phyloP scores from a whole-genome alignment of 495 filamentous ascomycete genomes.

The Jackrogersella minutella region DNA sequence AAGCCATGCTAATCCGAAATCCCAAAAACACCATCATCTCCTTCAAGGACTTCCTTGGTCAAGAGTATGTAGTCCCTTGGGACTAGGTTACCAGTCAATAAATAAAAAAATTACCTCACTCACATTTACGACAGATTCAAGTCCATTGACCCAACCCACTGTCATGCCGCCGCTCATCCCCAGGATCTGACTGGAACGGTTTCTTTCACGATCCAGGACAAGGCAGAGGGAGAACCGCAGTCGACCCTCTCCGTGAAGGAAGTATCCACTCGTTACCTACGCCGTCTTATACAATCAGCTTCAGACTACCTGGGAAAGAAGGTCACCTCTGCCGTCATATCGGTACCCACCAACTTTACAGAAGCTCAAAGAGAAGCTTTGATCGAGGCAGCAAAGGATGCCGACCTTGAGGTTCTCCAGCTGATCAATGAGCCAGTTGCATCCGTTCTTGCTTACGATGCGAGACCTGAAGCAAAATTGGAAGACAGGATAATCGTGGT shows the following conservation, averaged over 20 bases:
- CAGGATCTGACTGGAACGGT: slow-evolving; percentile 74
- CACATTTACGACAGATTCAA: slow-evolving; percentile 68
- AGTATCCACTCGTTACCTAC: slow-evolving; percentile 85
- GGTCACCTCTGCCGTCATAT: slow-evolving; percentile 91
- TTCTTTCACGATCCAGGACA: slow-evolving; percentile 84
- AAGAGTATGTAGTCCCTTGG: slow-evolving; percentile 67
- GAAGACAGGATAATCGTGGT: slow-evolving; percentile 91
- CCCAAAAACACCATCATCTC: slow-evolving; percentile 90
- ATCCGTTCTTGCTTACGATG: slow-evolving; percentile 90
- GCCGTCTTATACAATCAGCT: slow-evolving; percentile 81
- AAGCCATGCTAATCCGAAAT: slow-evolving; percentile 90
- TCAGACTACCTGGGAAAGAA: slow-evolving; percentile 90
- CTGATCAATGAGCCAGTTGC: slow-evolving; percentile 93
- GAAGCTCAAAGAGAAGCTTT: slow-evolving; percentile 86
- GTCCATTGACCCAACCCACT: slow-evolving; percentile 93
- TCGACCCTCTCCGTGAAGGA: slow-evolving; percentile 82
- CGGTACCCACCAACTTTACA: slow-evolving; percentile 90
- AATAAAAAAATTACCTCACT: slow-evolving; percentile 17
- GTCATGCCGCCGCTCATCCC: slow-evolving; percentile 92
- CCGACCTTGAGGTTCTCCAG: slow-evolving; percentile 89
- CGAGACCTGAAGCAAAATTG: slow-evolving; percentile 74
- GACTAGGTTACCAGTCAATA: neutral
- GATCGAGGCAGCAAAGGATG: slow-evolving; percentile 76
- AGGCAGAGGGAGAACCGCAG: slow-evolving; percentile 59
- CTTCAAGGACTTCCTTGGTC: slow-evolving; percentile 94